phyloP scores from a whole-genome alignment of 192 early-diverging fungal species.

The Dimargaris verticillata region DNA sequence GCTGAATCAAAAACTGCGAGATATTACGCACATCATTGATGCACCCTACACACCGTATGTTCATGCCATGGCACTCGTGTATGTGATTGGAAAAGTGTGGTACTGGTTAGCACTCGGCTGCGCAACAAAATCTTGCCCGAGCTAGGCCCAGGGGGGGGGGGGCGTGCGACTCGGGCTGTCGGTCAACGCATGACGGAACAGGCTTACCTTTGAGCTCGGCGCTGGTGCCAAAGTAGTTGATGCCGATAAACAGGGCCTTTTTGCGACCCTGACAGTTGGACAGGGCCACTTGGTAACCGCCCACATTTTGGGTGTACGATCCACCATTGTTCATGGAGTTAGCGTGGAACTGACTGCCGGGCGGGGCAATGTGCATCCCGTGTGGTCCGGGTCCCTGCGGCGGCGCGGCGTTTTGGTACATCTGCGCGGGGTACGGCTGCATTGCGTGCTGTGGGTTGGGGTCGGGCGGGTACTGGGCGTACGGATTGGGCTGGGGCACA shows the following conservation, averaged over 20 bases:
- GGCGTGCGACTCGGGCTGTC: no score
- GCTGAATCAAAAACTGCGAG: constrained; percentile 32
- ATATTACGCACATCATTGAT: constrained; percentile 37
- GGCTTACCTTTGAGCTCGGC: constrained; percentile 27
- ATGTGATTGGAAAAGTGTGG: no score
- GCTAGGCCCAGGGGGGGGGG: no score
- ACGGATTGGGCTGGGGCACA: neutral
- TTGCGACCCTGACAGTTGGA: constrained; percentile 15
- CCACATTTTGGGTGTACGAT: constrained; percentile 8
- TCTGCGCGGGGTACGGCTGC: neutral
- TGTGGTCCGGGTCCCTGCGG: constrained; percentile 8
- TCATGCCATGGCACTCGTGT: no score
- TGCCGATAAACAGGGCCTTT: constrained; percentile 35
- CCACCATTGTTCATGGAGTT: neutral
- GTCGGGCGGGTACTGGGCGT: neutral
- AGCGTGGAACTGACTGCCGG: constrained; percentile 3
- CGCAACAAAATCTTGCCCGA: no score
- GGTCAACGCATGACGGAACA: no score
- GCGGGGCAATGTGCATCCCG: constrained; percentile 10
- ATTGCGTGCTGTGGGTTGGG: constrained; percentile 3
- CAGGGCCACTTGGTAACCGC: constrained; percentile 6
- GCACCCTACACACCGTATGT: constrained; percentile 11
- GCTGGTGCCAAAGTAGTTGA: constrained; percentile 33
- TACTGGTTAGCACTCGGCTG: no score
- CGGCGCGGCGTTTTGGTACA: constrained; percentile 4